Conservation (phyloP, 768 basidiomycete species). For the Phylloporus rhodoxanthus region DNA sequence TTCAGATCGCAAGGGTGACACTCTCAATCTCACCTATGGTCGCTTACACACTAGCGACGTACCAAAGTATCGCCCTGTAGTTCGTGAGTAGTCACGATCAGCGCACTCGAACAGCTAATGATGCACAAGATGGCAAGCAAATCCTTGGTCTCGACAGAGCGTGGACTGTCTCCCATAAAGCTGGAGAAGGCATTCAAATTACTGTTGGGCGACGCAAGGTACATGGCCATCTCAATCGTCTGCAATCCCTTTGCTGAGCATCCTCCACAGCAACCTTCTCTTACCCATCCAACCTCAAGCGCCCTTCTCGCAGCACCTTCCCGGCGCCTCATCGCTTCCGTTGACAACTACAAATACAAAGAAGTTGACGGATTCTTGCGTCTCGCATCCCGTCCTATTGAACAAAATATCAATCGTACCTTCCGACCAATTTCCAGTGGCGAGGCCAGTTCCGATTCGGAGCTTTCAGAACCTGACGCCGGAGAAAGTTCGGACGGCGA, state of each 20-base stretch:
- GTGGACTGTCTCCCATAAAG: constrained; percentile 46
- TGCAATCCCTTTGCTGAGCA: constrained; percentile 1
- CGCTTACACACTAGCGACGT: constrained; percentile 54
- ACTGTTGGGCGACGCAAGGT: constrained; percentile 44
- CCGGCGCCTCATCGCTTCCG: constrained; percentile 39
- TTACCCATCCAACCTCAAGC: constrained; percentile 54
- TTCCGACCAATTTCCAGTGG: constrained; percentile 47
- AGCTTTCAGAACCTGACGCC: constrained; percentile 28
- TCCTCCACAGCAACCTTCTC: constrained; percentile 37
- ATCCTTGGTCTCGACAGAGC: constrained; percentile 56
- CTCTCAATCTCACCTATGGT: constrained; percentile 63
- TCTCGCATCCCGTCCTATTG: constrained; percentile 41
- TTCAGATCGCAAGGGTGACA: constrained; percentile 63
- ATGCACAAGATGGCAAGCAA: constrained; percentile 40
- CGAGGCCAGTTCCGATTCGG: constrained; percentile 30
- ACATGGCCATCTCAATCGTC: constrained; percentile 2
- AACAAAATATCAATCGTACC: constrained; percentile 31
- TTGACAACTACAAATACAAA: constrained; percentile 42
- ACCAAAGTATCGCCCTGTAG: constrained; percentile 57
- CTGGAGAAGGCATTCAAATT: constrained; percentile 60
- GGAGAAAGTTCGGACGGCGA: constrained; percentile 35
- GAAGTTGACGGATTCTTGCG: constrained; percentile 66
- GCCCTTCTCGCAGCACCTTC: constrained; percentile 48
- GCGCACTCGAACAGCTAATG: constrained; percentile 41
- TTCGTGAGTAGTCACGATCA: constrained; percentile 39